These are phyloP conservation scores for Auricularia sp. DNA, from an alignment of 768 basidiomycete genomes.

Conservation along the genomic window DNA sequence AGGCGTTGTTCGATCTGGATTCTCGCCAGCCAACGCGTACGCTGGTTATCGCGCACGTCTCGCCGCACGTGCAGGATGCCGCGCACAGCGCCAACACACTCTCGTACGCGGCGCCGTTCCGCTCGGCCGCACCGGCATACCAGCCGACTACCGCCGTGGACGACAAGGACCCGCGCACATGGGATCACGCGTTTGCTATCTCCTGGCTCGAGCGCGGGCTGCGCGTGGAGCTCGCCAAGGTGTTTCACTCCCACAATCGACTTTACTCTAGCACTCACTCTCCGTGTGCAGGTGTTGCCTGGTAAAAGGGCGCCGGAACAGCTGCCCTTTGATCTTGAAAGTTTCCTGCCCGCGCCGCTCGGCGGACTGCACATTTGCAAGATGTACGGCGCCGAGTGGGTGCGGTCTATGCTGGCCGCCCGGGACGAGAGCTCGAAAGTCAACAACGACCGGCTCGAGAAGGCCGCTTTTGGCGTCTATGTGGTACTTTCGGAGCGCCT, in stretches of 20 bases:
- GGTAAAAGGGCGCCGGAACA: conserved; percentile 9
- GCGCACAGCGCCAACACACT: conserved; percentile 26
- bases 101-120: conserved; percentile 27
- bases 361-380: conserved; percentile 21
- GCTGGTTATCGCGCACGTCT: conserved; percentile 28
- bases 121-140: conserved; percentile 19
- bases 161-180: conserved; percentile 24
- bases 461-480: background rate
- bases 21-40: conserved; percentile 21
- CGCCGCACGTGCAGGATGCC: conserved; percentile 27
- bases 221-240: conserved; percentile 12
- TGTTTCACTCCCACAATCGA: background rate
- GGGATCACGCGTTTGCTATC: conserved; percentile 21
- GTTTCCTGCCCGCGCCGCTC: conserved; percentile 22
- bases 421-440: background rate
- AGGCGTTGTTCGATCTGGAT: conserved; percentile 30
- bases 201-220: conserved; percentile 21
- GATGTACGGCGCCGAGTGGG: conserved; percentile 24
- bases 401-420: conserved; percentile 6
- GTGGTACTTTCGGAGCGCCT: background rate
- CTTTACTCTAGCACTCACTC: background rate
- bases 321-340: conserved; percentile 18
- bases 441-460: background rate
- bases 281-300: conserved; percentile 1
- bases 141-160: conserved; percentile 18